Evolutionary conservation across 2,329 filamentous ascomycete species (phyloP), one percentile per base, ranked within the genome.

Genomic region (Xylaria arbuscula): DNA sequence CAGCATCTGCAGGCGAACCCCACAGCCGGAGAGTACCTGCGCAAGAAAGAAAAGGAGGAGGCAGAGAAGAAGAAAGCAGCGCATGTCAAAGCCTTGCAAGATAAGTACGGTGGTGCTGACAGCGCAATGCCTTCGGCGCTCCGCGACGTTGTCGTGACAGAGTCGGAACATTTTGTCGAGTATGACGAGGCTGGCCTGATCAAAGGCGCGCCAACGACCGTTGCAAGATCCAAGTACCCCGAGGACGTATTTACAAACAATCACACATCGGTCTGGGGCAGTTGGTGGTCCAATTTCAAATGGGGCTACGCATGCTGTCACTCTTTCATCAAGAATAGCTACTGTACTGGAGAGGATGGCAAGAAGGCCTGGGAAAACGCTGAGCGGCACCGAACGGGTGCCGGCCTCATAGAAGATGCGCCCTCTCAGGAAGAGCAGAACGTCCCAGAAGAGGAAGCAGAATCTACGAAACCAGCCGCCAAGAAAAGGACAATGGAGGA

Each of bases 231-330:
- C 48, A 98, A 98, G 78, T 99, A 99, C 77, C 82, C 90, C 4
- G 96, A 99, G 77, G 93, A 99, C 76, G 86, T 98, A 0, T 83
- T 92, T 62, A 87, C 92, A 78, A 95, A 97, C 83, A 99, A 99
- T 77, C 96, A 99, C 81, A 93, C 89, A 2, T 91, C 92, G 0
- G 91, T 97, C 2, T 99, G 94, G 93, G 96, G 96, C 57, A 97
- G 94, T 76, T 99, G 96, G 96, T 99, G 96, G 96, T 88, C 90
- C 62, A 90, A 93, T 77, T 98, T 98, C 82, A 88, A 91, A 80
- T 99, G 96, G 96, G 96, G 96, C 1, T 99, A 97, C 80, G 88
- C 92, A 24, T 99, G 96, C 80, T 99, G 96, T 83, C 94, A 97
- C 79, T 97, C 94, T 0, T 91, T 90, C 24, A 88, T 97, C 70